A percentile compares a stretch with the other conserved stretches of the same genome.
Evolutionary conservation across 2,329 filamentous ascomycete genomes (phyloP).

Genomic region (Apiospora hydei): DNA sequence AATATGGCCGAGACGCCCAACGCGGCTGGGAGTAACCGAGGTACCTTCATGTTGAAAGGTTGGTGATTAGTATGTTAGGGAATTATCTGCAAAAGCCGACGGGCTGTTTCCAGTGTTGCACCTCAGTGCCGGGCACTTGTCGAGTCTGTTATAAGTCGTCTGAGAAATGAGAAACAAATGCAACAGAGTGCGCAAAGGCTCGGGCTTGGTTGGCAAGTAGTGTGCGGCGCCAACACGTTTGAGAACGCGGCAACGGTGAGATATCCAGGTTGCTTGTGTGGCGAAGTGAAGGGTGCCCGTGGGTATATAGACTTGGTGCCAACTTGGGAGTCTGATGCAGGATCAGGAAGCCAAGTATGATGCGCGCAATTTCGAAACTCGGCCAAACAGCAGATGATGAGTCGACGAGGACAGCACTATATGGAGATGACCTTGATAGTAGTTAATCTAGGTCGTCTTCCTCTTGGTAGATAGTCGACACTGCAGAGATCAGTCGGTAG

Average conservation of each 20-base stretch:
- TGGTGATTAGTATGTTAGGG: not conserved
- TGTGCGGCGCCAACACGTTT: not conserved
- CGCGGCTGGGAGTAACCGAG: slow-evolving; percentile 43
- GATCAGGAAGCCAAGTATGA: slow-evolving; percentile 23
- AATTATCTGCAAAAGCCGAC: slow-evolving; percentile 8
- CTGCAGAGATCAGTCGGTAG: slow-evolving; percentile 29
- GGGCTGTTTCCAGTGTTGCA: slow-evolving; percentile 9
- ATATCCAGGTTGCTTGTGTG: not conserved
- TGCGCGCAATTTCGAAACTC: slow-evolving; percentile 23
- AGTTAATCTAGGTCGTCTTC: slow-evolving; percentile 10
- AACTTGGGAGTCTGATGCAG: not conserved
- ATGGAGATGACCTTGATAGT: slow-evolving; percentile 10
- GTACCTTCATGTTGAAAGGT: slow-evolving; percentile 43
- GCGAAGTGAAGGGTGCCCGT: not conserved
- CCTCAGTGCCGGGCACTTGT: not conserved
- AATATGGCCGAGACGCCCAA: slow-evolving; percentile 48
- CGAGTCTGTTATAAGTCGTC: not conserved
- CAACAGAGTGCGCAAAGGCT: not conserved
- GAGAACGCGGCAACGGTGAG: slow-evolving; percentile 4
- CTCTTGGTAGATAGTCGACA: not conserved
- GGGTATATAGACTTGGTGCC: not conserved
- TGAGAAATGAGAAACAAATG: slow-evolving; percentile 2
- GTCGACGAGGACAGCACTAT: not conserved
- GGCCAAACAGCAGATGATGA: slow-evolving; percentile 3
- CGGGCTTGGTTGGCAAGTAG: not conserved